Evolutionary conservation across 2,329 filamentous ascomycete genomes (phyloP).

Genomic region (Xylaria sp.): DNA sequence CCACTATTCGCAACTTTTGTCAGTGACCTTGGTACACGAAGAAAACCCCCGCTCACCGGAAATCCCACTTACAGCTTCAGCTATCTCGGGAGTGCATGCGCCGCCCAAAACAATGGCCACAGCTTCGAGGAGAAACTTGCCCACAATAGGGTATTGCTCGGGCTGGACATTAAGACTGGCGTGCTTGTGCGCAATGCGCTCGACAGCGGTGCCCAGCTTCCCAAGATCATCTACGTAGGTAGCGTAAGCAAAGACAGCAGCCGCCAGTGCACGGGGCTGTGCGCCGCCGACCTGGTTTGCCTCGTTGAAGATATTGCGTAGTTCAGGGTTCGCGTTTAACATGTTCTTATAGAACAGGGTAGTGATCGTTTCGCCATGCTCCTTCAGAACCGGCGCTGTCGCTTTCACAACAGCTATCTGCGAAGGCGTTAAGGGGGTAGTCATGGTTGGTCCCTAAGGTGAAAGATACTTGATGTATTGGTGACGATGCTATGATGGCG

Average conservation of each 20-base stretch:
- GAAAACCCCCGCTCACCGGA: neutral
- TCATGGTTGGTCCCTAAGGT: conserved; percentile 46
- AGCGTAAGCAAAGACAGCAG: conserved; percentile 77
- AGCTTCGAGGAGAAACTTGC: conserved; percentile 72
- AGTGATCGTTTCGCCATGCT: conserved; percentile 77
- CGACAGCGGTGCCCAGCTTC: conserved; percentile 64
- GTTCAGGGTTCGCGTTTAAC: conserved; percentile 69
- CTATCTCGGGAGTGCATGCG: conserved; percentile 72
- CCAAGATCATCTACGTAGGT: conserved; percentile 75
- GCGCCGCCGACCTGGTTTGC: conserved; percentile 74
- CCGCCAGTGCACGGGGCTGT: conserved; percentile 76
- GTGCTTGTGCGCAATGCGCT: conserved; percentile 82
- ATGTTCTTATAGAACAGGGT: conserved; percentile 76
- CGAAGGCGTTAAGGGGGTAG: conserved; percentile 63
- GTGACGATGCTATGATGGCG: neutral
- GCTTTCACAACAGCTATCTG: conserved; percentile 80
- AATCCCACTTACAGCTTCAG: conserved; percentile 59
- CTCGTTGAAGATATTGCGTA: conserved; percentile 77
- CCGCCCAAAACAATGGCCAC: conserved; percentile 74
- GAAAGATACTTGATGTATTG: neutral
- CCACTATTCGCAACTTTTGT: conserved; percentile 58
- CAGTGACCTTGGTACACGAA: neutral
- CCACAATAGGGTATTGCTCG: conserved; percentile 77
- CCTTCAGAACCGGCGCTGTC: conserved; percentile 76
- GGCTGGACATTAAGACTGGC: conserved; percentile 74